Base-by-base conservation (phyloP, 2,329 filamentous ascomycete genomes). In the Trichoderma afroharzianum region DNA sequence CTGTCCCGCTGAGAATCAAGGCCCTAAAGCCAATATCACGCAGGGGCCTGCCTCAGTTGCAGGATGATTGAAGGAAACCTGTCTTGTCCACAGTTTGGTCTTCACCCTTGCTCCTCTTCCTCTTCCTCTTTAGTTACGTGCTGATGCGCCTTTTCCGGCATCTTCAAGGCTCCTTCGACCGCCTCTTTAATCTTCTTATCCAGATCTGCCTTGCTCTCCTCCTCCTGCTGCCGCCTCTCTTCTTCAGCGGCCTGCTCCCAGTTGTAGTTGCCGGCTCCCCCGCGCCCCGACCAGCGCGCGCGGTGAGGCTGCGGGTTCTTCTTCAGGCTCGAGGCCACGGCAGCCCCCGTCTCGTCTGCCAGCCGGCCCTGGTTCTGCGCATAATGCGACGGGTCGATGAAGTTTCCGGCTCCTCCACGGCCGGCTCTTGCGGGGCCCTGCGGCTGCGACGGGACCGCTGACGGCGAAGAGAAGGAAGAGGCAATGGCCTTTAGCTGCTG, bases 391-490 rank as follows among this genome's bases (percentile, higher is more conserved):
- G 81, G 74, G 68, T 84, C 82, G 67, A 85, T 78, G 76, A 86
- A 89, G 81, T 91, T 91, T 47, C 89, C 89, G 1, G 88, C 88
- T 24, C 89, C 89, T 74, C 89, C 89, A 71, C 89, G 86, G 68
- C 89, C 89, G 43, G 80, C 81, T 50, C 83, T 81, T 75, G 79
- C 85, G 85, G 76, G 76, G 75, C 76, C 74, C n/a, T 76, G 74
- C 72, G 75, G 69, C 21, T 76, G 74, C 72, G 75, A 70, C 24
- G 75, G 75, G 72, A 74, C 72, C 72, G 74, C 47, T 24, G 64
- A 47, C 32, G 62, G 30, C n/a, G 43, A 50, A 74, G 78, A 67
- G 74, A 79, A 72, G 74, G 78, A 67, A 73, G 80, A 72, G 73
- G 74, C 74, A 47, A 73, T 74, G 39, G 77, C 74, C 76, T 21